Evolutionary conservation across 495 filamentous ascomycete genomes (phyloP).

Genomic region (Cudoniella acicularis): DNA sequence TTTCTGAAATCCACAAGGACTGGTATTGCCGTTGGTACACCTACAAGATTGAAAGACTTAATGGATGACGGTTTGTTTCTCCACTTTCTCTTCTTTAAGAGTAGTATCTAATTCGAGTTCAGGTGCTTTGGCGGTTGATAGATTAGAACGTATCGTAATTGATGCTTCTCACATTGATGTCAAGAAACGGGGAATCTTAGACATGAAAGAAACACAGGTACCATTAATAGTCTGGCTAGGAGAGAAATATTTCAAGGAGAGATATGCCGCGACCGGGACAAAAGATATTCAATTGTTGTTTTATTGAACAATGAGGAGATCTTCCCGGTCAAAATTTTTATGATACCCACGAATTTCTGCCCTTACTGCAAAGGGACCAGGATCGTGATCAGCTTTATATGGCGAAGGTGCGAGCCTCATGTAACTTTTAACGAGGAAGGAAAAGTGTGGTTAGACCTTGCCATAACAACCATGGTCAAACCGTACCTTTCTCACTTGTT

Average conservation of each 20-base stretch:
- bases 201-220: slow-evolving; percentile 85
- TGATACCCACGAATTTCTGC: no score
- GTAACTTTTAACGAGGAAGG: no score
- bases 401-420: no score
- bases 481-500: no score
- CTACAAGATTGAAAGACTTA: slow-evolving; percentile 73
- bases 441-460: no score
- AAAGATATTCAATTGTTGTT: slow-evolving; percentile 56
- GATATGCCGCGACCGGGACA: slow-evolving; percentile 52
- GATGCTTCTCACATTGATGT: slow-evolving; percentile 88
- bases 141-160: slow-evolving; percentile 75
- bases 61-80: slow-evolving; percentile 64
- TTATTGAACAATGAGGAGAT: no score
- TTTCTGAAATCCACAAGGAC: slow-evolving; percentile 68
- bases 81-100: background rate
- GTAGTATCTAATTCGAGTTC: slow-evolving; percentile 15
- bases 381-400: no score
- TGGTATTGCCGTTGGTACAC: slow-evolving; percentile 86
- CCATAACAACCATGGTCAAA: no score
- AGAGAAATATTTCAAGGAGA: slow-evolving; percentile 61
- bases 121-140: slow-evolving; percentile 62
- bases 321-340: no score
- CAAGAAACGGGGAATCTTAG: slow-evolving; percentile 87
- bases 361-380: no score
- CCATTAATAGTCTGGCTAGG: slow-evolving; percentile 69